Evolutionary conservation across 208 protist species (phyloP), one percentile per base, ranked within the genome.

Genomic region (Acanthamoeba sp.): DNA sequence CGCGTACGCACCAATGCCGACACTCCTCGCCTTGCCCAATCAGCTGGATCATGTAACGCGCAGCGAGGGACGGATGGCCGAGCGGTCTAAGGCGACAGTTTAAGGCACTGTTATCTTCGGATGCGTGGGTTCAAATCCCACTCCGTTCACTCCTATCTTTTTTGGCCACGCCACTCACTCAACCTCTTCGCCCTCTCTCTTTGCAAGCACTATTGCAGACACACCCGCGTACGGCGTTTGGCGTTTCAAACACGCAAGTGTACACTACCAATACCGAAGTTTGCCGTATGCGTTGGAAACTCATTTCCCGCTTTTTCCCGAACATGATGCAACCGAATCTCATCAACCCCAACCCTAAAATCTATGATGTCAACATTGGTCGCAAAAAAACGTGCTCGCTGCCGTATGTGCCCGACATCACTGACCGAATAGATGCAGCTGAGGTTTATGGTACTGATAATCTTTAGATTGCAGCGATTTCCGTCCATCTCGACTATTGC

Each of bases 71-170:
- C 80, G 80, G 80, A 89, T 89, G 80, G 80, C 80, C 80, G 80
- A 89, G 80, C 80, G 80, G 80, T 89, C 80, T 89, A 89, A 89
- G 80, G 87, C 87, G 87, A 29, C 40, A 50, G 87, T 80, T 93
- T 93, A 84, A 93, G 87, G 87, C 87, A 80, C 87, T 50, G 40
- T 29, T 93, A 66, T 93, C 87, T 93, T 93, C 87, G 87, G 87
- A 55, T 66, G 87, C 87, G 87, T 93, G 87, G 87, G 87, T 93
- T 93, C 87, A 80, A 93, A 93, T 80, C 87, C 87, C 87, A 93
- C 87, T 93, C 42, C 87, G 55, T 42, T 32, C 87, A 93, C 27
- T 84, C 27, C 14, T 88, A 14, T 93, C 42, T 80, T 73, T 50
- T 80, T 71, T 3, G 7, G 3, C 24, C 32, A 3, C 14, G 24